Evolutionary conservation across 192 early-diverging fungal species (phyloP).

Genomic region (Coemansia sp.): DNA sequence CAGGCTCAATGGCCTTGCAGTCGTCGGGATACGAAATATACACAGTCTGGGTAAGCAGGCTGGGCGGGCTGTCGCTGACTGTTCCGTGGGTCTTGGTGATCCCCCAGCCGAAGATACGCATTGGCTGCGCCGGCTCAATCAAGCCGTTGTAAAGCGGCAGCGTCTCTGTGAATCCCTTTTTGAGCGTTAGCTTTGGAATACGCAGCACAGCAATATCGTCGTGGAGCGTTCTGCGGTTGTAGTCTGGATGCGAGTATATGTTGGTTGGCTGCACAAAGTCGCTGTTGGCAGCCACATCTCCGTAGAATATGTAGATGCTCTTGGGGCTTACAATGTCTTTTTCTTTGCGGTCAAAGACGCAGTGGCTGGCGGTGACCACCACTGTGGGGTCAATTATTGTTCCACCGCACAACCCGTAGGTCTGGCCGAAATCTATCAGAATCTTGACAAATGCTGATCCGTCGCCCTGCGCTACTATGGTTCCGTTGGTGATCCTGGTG

Average conservation of each 20-base stretch:
- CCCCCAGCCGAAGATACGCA: constrained; percentile 50
- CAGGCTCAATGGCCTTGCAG: constrained; percentile 38
- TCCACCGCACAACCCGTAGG: constrained; percentile 31
- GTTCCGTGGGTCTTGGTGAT: constrained; percentile 24
- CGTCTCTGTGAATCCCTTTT: constrained; percentile 15
- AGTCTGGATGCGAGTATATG: constrained; percentile 29
- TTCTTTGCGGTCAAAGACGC: constrained; percentile 9
- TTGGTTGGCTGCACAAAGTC: constrained; percentile 22
- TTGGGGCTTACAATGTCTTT: not conserved
- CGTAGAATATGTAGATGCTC: constrained; percentile 25
- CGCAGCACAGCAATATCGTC: constrained; percentile 49
- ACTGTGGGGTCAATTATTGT: constrained; percentile 42
- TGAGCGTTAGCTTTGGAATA: constrained; percentile 16
- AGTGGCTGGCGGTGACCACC: constrained; percentile 40
- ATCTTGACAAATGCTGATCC: constrained; percentile 37
- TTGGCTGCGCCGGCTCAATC: constrained; percentile 17
- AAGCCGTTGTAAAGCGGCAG: constrained; percentile 21
- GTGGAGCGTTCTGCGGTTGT: constrained; percentile 9
- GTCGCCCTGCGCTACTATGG: constrained; percentile 19
- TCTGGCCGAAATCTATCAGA: constrained; percentile 1
- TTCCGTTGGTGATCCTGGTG: constrained; percentile 50
- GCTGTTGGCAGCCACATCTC: constrained; percentile 14
- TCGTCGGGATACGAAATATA: constrained; percentile 38
- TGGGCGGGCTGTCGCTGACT: constrained; percentile 10
- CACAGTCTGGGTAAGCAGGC: constrained; percentile 29